Percentiles rank a stretch among this genome's conserved stretches.
phyloP scores from a whole-genome alignment of 202 grass and related monocot species.

The Panicum virgatum region DNA sequence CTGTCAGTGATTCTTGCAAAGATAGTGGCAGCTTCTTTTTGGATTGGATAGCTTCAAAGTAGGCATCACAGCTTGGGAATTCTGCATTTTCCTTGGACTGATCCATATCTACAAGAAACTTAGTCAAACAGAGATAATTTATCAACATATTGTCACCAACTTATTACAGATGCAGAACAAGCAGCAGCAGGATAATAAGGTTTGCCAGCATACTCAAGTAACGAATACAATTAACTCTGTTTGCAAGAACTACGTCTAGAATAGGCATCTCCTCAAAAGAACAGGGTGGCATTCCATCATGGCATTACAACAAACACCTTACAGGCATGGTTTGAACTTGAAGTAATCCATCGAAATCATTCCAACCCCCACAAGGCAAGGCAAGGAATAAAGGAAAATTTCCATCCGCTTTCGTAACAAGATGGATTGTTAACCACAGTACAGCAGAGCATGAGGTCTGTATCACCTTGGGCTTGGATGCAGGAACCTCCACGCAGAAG shows the following conservation, averaged over 20 bases:
- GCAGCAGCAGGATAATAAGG: background rate
- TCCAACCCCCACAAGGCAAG: background rate
- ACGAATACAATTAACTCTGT: background rate
- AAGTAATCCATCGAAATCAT: background rate
- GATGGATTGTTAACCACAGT: background rate
- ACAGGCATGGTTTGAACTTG: background rate
- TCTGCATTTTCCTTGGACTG: conserved; percentile 29
- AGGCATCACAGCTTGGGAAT: conserved; percentile 77
- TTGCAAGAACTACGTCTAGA: background rate
- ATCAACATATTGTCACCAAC: background rate
- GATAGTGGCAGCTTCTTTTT: conserved; percentile 83
- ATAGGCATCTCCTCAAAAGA: background rate
- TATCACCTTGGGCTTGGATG: conserved; percentile 30
- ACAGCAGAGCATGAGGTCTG: background rate
- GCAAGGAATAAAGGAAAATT: background rate
- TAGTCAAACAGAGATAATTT: background rate
- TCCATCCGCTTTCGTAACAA: background rate
- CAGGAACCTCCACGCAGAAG: background rate
- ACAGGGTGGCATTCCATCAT: background rate
- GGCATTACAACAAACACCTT: conserved; percentile 21
- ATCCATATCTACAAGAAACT: conserved; percentile 45
- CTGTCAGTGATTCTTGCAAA: conserved; percentile 79
- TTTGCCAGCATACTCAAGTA: background rate
- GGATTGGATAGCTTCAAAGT: conserved; percentile 86
- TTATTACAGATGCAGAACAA: background rate